These are phyloP conservation scores for Xeromyces bisporus DNA, from an alignment of 495 filamentous ascomycete genomes.

Conservation along the genomic window DNA sequence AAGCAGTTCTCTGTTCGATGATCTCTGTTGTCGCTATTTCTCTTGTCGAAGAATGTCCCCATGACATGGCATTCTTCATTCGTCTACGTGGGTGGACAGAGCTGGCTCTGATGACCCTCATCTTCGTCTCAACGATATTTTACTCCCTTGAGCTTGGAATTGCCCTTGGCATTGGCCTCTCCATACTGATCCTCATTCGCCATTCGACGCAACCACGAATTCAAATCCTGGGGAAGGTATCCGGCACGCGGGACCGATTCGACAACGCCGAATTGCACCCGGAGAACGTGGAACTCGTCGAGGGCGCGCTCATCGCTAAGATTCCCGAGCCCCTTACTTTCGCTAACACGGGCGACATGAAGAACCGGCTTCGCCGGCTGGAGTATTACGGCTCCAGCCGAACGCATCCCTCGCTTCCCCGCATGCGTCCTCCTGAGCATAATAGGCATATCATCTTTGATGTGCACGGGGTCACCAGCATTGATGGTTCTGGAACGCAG, in stretches of 20 bases:
- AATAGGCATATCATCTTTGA: constrained; percentile 92
- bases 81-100: constrained; percentile 72
- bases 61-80: constrained; percentile 81
- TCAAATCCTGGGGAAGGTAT: constrained; percentile 85
- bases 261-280: constrained; percentile 76
- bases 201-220: constrained; percentile 85
- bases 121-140: constrained; percentile 85
- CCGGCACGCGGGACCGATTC: constrained; percentile 57
- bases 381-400: constrained; percentile 74
- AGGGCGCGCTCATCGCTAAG: constrained; percentile 87
- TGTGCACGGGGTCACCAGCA: constrained; percentile 80
- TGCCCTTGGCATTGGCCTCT: constrained; percentile 74
- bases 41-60: constrained; percentile 85
- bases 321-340: constrained; percentile 95
- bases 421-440: constrained; percentile 49
- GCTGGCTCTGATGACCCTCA: constrained; percentile 69
- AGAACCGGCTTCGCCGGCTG: constrained; percentile 61
- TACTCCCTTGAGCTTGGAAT: constrained; percentile 76
- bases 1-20: constrained; percentile 84
- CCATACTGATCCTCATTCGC: constrained; percentile 72
- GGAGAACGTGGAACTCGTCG: constrained; percentile 66
- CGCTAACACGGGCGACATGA: constrained; percentile 88
- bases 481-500: constrained; percentile 86
- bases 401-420: constrained; percentile 74
- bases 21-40: constrained; percentile 92